Evolutionary conservation across 2,329 filamentous ascomycete species (phyloP).

Genomic region (Didymella lethalis): DNA sequence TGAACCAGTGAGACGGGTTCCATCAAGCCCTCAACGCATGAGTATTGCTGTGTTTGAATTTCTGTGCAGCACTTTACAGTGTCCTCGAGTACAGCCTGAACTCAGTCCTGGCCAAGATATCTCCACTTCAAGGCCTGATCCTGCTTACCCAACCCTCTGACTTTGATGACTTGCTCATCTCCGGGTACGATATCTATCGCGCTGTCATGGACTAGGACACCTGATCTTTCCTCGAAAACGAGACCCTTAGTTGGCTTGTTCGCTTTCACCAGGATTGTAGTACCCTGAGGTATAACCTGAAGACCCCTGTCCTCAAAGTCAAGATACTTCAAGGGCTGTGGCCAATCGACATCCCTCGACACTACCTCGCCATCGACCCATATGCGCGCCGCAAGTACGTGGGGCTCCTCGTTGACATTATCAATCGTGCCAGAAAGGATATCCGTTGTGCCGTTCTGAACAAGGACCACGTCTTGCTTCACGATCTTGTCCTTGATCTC

Average conservation of each 20-base stretch:
- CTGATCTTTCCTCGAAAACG: constrained; percentile 67
- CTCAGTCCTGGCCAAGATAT: constrained; percentile 53
- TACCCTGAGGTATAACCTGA: constrained; percentile 52
- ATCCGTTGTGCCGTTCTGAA: constrained; percentile 64
- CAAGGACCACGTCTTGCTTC: constrained; percentile 57
- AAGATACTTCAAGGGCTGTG: constrained; percentile 67
- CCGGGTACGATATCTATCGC: constrained; percentile 67
- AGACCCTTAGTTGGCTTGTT: constrained; percentile 65
- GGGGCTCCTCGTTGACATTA: constrained; percentile 61
- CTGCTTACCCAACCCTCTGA: constrained; percentile 52
- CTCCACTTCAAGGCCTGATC: constrained; percentile 55
- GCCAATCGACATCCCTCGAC: constrained; percentile 66
- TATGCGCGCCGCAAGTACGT: constrained; percentile 63
- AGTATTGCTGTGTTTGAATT: constrained; percentile 6
- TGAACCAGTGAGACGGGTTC: constrained; percentile 5
- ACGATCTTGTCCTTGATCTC: constrained; percentile 62
- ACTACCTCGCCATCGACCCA: constrained; percentile 62
- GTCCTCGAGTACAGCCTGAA: constrained; percentile 6
- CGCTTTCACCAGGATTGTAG: constrained; percentile 57
- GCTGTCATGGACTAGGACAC: constrained; percentile 63
- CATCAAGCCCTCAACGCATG: constrained; percentile 7
- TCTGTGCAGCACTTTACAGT: constrained; percentile 14
- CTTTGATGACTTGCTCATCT: constrained; percentile 60
- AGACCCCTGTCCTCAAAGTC: constrained; percentile 61
- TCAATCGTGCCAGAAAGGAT: constrained; percentile 61